Percentiles rank a stretch among this genome's conserved stretches.
These are phyloP conservation scores for Hymenoscyphus fraxineus DNA, from an alignment of 2,329 filamentous ascomycete genomes.

Conservation along the genomic window DNA sequence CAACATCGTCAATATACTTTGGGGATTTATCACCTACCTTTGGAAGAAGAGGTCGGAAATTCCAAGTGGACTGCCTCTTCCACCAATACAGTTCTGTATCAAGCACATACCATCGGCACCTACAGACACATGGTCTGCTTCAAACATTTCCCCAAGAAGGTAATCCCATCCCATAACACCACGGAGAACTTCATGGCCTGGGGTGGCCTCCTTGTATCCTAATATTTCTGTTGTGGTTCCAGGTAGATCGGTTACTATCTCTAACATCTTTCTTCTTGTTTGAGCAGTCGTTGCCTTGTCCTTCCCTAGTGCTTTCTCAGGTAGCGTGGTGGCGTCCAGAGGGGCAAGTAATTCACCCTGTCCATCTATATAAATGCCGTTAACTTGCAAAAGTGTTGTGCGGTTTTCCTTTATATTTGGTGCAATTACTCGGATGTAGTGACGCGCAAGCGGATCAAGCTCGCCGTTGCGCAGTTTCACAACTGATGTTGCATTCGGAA, in stretches of 20 bases:
- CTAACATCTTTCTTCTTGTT: constrained; percentile 27
- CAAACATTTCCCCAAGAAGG: constrained; percentile 37
- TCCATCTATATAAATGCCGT: constrained; percentile 29
- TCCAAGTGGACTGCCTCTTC: constrained; percentile 30
- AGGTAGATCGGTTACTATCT: constrained; percentile 34
- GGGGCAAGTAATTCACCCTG: constrained; percentile 21
- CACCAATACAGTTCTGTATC: constrained; percentile 34
- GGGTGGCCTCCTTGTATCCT: constrained; percentile 13
- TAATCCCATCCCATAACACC: constrained; percentile 37
- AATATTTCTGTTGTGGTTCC: constrained; percentile 23
- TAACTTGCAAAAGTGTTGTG: constrained; percentile 26
- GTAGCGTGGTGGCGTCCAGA: not conserved
- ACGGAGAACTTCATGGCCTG: constrained; percentile 20
- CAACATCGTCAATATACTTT: constrained; percentile 16
- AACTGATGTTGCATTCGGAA: constrained; percentile 26
- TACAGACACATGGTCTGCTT: constrained; percentile 34
- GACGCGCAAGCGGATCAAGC: constrained; percentile 16
- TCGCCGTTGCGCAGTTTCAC: constrained; percentile 19
- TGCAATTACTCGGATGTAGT: constrained; percentile 29
- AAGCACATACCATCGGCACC: constrained; percentile 37
- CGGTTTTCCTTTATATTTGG: constrained; percentile 22
- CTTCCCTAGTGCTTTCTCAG: not conserved
- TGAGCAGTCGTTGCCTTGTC: not conserved
- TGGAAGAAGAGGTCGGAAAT: constrained; percentile 31
- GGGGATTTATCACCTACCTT: constrained; percentile 17